Evolutionary conservation across 2,329 filamentous ascomycete genomes (phyloP).

Genomic region (Geosmithia flava): DNA sequence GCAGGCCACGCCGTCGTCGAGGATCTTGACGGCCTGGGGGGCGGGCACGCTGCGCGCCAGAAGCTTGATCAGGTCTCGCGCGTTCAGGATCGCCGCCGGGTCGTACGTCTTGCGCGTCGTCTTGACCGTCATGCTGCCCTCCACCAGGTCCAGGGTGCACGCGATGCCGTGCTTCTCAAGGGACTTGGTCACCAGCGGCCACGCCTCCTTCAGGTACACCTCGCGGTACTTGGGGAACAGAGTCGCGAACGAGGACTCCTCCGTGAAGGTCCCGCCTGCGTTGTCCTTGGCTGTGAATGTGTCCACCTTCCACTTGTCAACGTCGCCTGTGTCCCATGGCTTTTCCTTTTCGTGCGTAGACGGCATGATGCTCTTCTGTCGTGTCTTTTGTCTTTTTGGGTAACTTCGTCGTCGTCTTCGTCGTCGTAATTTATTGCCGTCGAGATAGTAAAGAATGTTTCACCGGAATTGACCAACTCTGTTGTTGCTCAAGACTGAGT

Average conservation of each 20-base stretch:
- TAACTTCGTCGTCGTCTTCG: constrained; percentile 2
- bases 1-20: constrained; percentile 83
- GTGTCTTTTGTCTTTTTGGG: background rate
- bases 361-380: constrained; percentile 51
- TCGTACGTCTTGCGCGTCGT: constrained; percentile 88
- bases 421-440: too few relatives aligned
- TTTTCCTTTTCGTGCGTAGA: constrained; percentile 84
- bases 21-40: constrained; percentile 85
- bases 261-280: constrained; percentile 69
- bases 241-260: constrained; percentile 81
- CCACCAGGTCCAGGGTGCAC: constrained; percentile 85
- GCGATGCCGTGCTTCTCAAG: constrained; percentile 82
- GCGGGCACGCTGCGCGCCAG: constrained; percentile 85
- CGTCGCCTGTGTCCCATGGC: constrained; percentile 91
- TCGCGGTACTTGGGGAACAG: constrained; percentile 96
- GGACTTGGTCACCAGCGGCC: constrained; percentile 79
- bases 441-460: too few relatives aligned
- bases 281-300: constrained; percentile 81
- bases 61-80: constrained; percentile 86
- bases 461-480: too few relatives aligned
- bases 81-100: constrained; percentile 85
- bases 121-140: constrained; percentile 93
- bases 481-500: too few relatives aligned
- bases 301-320: constrained; percentile 94
- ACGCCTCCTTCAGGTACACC: constrained; percentile 81